Percentiles rank a stretch among this genome's conserved stretches.
phyloP scores from a whole-genome alignment of 805 yeast species.

The Candida krabiensis region DNA sequence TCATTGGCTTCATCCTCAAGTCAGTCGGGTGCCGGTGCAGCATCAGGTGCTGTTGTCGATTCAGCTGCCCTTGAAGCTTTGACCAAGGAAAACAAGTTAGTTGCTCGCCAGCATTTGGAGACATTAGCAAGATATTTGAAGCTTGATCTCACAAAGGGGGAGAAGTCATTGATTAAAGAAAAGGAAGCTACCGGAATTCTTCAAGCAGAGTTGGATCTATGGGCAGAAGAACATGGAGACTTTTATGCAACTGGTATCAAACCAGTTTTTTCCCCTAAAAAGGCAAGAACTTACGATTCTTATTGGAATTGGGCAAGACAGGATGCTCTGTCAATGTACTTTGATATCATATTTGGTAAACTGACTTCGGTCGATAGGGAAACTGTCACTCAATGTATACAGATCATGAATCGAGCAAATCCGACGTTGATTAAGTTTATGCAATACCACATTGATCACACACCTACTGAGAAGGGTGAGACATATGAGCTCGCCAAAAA shows the following conservation, averaged over 20 bases:
- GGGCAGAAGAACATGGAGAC: constrained; percentile 91
- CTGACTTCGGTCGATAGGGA: constrained; percentile 90
- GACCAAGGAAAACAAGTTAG: constrained; percentile 65
- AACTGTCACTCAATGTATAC: constrained; percentile 93
- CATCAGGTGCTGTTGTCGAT: constrained; percentile 88
- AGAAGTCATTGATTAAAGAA: constrained; percentile 77
- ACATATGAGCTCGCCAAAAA: constrained; percentile 88
- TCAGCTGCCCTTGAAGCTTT: constrained; percentile 91
- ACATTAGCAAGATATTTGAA: constrained; percentile 93
- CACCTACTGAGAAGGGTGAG: constrained; percentile 84
- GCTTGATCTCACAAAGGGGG: constrained; percentile 88
- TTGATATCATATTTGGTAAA: constrained; percentile 93
- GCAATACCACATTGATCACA: constrained; percentile 89
- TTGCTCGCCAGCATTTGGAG: constrained; percentile 84
- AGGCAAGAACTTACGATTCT: constrained; percentile 95
- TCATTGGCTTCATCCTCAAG: constrained; percentile 69
- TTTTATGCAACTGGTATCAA: constrained; percentile 88
- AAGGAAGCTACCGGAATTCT: constrained; percentile 81
- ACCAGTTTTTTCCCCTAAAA: constrained; percentile 86
- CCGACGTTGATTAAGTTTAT: constrained; percentile 91
- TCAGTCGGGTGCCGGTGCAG: constrained; percentile 48
- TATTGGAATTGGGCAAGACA: constrained; percentile 99
- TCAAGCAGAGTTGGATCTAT: constrained; percentile 88
- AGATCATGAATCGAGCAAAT: constrained; percentile 96
- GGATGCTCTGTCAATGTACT: constrained; percentile 90